Percentiles rank a stretch among this genome's conserved stretches.
Conservation (phyloP, 176 grass and related monocot species). For the Cymbopogon citratus region DNA sequence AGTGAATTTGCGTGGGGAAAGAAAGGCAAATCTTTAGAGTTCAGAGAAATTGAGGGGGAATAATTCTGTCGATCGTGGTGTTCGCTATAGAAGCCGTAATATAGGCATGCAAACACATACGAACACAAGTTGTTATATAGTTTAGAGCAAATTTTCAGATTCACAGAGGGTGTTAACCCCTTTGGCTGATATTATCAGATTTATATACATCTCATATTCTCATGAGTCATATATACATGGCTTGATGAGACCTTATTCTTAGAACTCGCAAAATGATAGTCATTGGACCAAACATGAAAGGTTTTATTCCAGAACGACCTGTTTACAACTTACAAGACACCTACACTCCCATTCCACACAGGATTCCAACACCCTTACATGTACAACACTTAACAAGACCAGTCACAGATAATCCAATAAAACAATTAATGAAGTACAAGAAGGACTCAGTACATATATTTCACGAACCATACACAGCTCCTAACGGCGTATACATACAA, state of each 20-base stretch:
- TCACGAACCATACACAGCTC: neutral
- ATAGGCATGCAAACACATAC: too few species aligned
- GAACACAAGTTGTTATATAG: too few species aligned
- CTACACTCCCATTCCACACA: neutral
- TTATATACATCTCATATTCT: neutral
- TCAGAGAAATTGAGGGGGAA: too few species aligned
- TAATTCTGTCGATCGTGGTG: too few species aligned
- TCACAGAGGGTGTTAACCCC: too few species aligned
- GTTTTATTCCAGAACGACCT: neutral
- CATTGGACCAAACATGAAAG: neutral
- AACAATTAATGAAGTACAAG: conserved; percentile 11
- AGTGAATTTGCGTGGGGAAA: too few species aligned
- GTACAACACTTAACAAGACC: neutral
- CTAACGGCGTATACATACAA: neutral
- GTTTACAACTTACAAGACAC: neutral
- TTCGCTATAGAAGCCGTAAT: too few species aligned
- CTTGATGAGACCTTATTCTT: neutral
- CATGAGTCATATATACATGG: neutral
- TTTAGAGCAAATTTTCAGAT: too few species aligned
- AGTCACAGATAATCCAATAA: neutral
- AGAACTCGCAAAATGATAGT: neutral
- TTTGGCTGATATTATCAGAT: neutral
- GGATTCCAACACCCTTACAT: neutral
- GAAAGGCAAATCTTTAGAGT: too few species aligned
- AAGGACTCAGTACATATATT: neutral